These are phyloP conservation scores for Paxillus rubicundulus DNA, from an alignment of 768 basidiomycete species.

Conservation along the genomic window DNA sequence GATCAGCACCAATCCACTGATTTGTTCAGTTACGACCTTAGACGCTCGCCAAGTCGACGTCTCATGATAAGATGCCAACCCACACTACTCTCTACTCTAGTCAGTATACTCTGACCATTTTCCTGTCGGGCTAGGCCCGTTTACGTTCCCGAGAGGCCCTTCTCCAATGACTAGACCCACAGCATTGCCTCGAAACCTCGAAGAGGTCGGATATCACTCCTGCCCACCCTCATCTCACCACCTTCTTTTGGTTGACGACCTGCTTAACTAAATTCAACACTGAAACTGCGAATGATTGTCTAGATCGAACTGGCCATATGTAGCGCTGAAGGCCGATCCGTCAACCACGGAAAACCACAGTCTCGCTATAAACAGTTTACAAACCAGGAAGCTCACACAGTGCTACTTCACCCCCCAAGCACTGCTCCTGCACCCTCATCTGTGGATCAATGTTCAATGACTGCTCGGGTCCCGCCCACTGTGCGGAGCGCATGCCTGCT, in stretches of 20 bases:
- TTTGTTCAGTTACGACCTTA: neutral
- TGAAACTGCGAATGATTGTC: neutral
- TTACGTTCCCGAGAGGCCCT: neutral
- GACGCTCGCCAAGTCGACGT: neutral
- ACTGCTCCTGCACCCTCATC: neutral
- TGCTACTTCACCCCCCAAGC: neutral
- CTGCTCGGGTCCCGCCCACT: neutral
- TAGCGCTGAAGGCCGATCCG: too few relatives aligned
- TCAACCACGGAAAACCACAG: neutral
- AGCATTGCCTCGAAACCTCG: too few relatives aligned
- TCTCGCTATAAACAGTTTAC: neutral
- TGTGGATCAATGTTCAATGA: neutral
- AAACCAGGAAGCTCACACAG: neutral
- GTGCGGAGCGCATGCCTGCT: too few relatives aligned
- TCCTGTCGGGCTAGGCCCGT: neutral
- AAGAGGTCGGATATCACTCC: too few relatives aligned
- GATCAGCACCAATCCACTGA: neutral
- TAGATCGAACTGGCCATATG: too few relatives aligned
- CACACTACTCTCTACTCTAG: too few relatives aligned
- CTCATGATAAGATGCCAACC: neutral
- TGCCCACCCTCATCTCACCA: neutral
- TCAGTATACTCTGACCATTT: too few relatives aligned
- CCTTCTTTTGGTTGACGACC: neutral
- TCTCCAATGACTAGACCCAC: neutral
- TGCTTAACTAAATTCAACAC: neutral